Base-by-base conservation (phyloP, 2,329 filamentous ascomycete species). In the Ophiostoma sp. region DNA sequence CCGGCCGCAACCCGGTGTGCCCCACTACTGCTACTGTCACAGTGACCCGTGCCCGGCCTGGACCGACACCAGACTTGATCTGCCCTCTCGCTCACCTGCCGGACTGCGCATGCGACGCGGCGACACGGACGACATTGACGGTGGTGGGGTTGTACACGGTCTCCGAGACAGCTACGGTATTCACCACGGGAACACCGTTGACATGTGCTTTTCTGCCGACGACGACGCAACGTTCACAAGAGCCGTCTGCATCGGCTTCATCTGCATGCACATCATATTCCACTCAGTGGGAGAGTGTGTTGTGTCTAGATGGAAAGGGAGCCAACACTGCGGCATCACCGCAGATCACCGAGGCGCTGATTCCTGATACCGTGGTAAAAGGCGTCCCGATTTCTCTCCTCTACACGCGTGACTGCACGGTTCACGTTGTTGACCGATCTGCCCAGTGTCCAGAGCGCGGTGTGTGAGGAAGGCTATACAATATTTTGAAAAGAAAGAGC, bases 111-210 rank as follows among this genome's bases (percentile, higher is more conserved):
- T 71, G 63, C 12, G 52, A 19, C 19, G 9, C 7, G 19, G n/a
- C 19, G n/a, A 31, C n/a, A 5, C 55, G 15, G 2, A 80, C 80
- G 5, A 78, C 48, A 9, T 22, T 79, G 3, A 79, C 80, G 0
- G 82, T 77, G 3, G 82, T 77, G 8, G 80, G 79, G 76, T 83
- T 84, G 78, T 84, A 84, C 12, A 84, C 84, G 0, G 82, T 83
- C 0, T 79, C 80, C 1, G 80, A 82, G 22, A 82, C 83, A 19
- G 85, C 80, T 64, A 84, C 84, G 0, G 84, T 76, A 63, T 80
- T 80, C 3, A 83, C 83, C 0, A 85, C 77, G 9, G 80, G 74
- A 7, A 81, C 80, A 36, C 83, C 80, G n/a, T 83, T 78, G 17
- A 77, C 75, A 39, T 79, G 80, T 64, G 80, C 79, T 22, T 79